A percentile compares a stretch with the other conserved stretches of the same genome.
phyloP scores from a whole-genome alignment of 805 yeast genomes.

The Saccharomycopsis amapae region DNA sequence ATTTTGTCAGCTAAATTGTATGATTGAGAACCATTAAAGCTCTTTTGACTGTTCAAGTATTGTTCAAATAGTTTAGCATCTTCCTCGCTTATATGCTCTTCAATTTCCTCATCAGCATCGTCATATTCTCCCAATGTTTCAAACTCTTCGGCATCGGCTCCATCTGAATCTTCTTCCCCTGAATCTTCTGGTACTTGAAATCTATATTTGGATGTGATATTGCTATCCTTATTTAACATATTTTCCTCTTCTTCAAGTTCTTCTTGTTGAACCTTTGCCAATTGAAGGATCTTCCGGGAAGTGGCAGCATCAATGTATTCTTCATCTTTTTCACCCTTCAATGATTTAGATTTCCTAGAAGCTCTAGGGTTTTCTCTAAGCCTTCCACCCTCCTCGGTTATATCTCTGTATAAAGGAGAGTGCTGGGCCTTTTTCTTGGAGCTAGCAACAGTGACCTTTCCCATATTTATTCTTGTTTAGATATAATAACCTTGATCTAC shows the following conservation, averaged over 20 bases:
- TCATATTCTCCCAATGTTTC: conserved; percentile 44
- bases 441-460: conserved; percentile 49
- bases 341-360: conserved; percentile 25
- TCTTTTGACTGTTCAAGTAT: conserved; percentile 45
- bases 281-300: conserved; percentile 77
- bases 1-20: conserved; percentile 86
- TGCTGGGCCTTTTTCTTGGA: conserved; percentile 49
- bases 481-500: too few species aligned
- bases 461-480: conserved; percentile 48
- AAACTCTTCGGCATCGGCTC: conserved; percentile 31
- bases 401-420: conserved; percentile 76
- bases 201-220: conserved; percentile 26
- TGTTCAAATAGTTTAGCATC: conserved; percentile 82
- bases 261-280: conserved; percentile 90
- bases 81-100: conserved; percentile 65
- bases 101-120: conserved; percentile 35
- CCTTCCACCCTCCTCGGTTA: conserved; percentile 68
- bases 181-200: conserved; percentile 37
- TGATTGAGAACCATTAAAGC: conserved; percentile 33
- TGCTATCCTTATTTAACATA: conserved; percentile 22
- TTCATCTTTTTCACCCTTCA: conserved; percentile 44
- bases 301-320: conserved; percentile 71
- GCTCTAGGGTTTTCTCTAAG: conserved; percentile 38
- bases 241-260: conserved; percentile 71
- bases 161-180: conserved; percentile 35